Evolutionary conservation across 495 filamentous ascomycete species (phyloP).

Genomic region (Talaromyces borbonicus): DNA sequence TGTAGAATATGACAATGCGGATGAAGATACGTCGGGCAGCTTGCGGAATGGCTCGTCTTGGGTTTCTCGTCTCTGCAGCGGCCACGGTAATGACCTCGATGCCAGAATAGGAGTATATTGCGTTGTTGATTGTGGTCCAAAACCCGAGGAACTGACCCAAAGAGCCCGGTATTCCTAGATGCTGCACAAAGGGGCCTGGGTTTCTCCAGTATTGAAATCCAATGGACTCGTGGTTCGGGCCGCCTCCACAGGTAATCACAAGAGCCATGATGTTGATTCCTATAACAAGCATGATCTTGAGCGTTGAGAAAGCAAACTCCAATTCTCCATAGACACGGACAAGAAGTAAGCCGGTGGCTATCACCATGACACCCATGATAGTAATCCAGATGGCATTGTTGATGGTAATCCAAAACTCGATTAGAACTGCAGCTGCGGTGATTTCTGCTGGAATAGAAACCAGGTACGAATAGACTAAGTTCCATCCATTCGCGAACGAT

Average conservation of each 20-base stretch:
- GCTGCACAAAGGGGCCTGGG: conserved; percentile 26
- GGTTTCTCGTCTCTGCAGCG: conserved; percentile 54
- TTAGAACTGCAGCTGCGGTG: conserved; percentile 35
- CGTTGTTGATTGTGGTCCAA: conserved; percentile 59
- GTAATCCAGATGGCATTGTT: conserved; percentile 34
- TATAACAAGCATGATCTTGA: conserved; percentile 37
- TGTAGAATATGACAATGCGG: conserved; percentile 56
- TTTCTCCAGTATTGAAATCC: conserved; percentile 26
- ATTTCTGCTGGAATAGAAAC: conserved; percentile 32
- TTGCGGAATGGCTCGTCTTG: conserved; percentile 57
- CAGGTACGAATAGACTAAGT: conserved; percentile 20
- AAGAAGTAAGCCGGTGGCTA: conserved; percentile 29
- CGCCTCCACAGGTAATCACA: conserved; percentile 27
- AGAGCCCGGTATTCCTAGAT: conserved; percentile 8
- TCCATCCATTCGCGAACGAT: conserved; percentile 23
- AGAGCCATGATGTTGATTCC: conserved; percentile 35
- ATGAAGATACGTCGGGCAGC: conserved; percentile 68
- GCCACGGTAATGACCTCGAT: conserved; percentile 54
- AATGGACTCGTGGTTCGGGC: conserved; percentile 24
- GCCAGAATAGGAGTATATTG: conserved; percentile 64
- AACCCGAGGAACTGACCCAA: conserved; percentile 52
- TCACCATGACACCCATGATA: conserved; percentile 32
- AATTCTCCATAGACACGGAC: conserved; percentile 38
- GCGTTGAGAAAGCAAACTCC: conserved; percentile 32
- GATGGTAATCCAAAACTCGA: conserved; percentile 36